Percentiles rank a stretch among this genome's conserved stretches.
phyloP scores from a whole-genome alignment of 768 basidiomycete genomes.

The Butyriboletus loyo region DNA sequence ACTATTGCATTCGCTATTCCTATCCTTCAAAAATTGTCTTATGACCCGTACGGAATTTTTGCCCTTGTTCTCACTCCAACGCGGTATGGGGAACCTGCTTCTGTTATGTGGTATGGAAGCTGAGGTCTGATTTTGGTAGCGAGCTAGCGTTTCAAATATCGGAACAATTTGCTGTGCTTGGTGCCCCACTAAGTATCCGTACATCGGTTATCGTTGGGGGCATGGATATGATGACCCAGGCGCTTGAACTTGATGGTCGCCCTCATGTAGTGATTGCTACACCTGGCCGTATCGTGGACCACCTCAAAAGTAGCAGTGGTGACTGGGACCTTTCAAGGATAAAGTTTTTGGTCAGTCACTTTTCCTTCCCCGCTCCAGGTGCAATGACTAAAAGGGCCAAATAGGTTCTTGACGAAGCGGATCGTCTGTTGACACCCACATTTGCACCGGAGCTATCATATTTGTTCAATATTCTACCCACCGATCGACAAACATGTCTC shows the following conservation, averaged over 20 bases:
- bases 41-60: constrained; percentile 93
- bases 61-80: constrained; percentile 94
- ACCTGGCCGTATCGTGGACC: constrained; percentile 91
- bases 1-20: constrained; percentile 97
- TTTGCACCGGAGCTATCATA: constrained; percentile 83
- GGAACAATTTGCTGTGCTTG: constrained; percentile 92
- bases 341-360: constrained; percentile 68
- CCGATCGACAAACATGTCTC: constrained; percentile 89
- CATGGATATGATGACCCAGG: constrained; percentile 97
- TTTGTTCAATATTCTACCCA: constrained; percentile 74
- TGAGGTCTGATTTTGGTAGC: constrained; percentile 38
- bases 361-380: background rate
- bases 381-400: background rate
- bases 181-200: constrained; percentile 72
- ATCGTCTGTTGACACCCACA: constrained; percentile 83
- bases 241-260: constrained; percentile 75
- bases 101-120: background rate
- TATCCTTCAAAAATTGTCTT: constrained; percentile 82
- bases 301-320: constrained; percentile 66
- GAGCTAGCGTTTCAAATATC: constrained; percentile 97
- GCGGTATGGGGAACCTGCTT: constrained; percentile 48
- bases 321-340: constrained; percentile 85
- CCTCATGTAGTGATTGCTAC: constrained; percentile 96
- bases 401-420: constrained; percentile 95
- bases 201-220: constrained; percentile 94